Percentiles rank a stretch among this genome's conserved stretches.
Conservation (phyloP, 495 filamentous ascomycete genomes). For the Apodospora peruviana region DNA sequence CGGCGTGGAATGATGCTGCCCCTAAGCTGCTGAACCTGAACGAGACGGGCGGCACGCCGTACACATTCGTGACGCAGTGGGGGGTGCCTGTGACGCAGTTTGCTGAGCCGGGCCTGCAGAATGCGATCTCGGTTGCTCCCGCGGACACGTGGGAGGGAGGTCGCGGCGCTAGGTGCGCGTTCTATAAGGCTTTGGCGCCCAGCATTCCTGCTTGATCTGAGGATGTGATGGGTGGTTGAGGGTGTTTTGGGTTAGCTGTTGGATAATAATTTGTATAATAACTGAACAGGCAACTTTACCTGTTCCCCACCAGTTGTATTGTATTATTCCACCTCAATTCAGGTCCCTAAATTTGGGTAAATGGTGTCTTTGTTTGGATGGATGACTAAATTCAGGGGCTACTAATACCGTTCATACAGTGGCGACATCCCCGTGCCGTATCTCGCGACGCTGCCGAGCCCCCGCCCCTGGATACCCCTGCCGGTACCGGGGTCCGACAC, state of each 20-base stretch:
- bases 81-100: conserved; percentile 29
- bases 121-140: conserved; percentile 43
- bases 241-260: not conserved
- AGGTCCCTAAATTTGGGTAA: too few species aligned
- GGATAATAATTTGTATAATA: not conserved
- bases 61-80: conserved; percentile 13
- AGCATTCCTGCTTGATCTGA: conserved; percentile 38
- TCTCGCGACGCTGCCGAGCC: too few species aligned
- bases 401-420: too few species aligned
- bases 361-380: too few species aligned
- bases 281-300: not conserved
- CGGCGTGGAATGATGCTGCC: conserved; percentile 24
- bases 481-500: too few species aligned
- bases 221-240: not conserved
- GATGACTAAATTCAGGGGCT: too few species aligned
- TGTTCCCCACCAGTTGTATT: too few species aligned
- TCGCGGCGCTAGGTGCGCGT: conserved; percentile 49
- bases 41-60: conserved; percentile 43
- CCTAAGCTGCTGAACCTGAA: conserved; percentile 49
- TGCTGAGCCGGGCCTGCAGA: conserved; percentile 35
- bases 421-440: too few species aligned
- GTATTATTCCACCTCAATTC: too few species aligned
- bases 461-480: too few species aligned
- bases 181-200: conserved; percentile 42
- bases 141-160: conserved; percentile 52